A percentile compares a stretch with the other conserved stretches of the same genome.
These are phyloP conservation scores for Epicoccum sorghinum DNA, from an alignment of 2,329 filamentous ascomycete species.

Conservation along the genomic window DNA sequence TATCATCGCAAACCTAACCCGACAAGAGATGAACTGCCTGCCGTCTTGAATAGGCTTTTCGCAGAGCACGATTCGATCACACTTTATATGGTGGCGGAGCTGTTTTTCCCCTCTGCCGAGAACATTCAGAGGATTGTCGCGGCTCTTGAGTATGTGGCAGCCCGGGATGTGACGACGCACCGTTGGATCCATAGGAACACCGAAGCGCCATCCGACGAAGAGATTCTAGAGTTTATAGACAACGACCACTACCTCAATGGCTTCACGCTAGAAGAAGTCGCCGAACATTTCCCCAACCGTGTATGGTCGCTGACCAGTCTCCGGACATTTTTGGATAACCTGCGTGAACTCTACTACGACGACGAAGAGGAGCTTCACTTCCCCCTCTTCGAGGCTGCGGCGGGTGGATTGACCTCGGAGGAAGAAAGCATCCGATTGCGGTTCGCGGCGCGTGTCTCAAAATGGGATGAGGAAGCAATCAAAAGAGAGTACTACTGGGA, in stretches of 20 bases:
- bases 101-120: background rate
- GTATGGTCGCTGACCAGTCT: background rate
- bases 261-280: background rate
- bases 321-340: too few relatives aligned
- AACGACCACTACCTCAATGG: background rate
- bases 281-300: background rate
- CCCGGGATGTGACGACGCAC: background rate
- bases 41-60: background rate
- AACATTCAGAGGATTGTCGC: background rate
- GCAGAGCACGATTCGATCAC: background rate
- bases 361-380: too few relatives aligned
- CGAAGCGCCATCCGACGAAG: background rate
- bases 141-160: background rate
- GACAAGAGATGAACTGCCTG: background rate
- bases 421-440: background rate
- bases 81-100: background rate
- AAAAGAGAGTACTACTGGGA: background rate
- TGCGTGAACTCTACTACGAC: background rate
- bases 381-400: too few relatives aligned
- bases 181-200: background rate
- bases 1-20: background rate
- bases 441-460: background rate
- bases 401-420: too few relatives aligned
- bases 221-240: background rate
- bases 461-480: background rate